phyloP scores from a whole-genome alignment of 208 protist genomes.

The Crithidia expoeki region DNA sequence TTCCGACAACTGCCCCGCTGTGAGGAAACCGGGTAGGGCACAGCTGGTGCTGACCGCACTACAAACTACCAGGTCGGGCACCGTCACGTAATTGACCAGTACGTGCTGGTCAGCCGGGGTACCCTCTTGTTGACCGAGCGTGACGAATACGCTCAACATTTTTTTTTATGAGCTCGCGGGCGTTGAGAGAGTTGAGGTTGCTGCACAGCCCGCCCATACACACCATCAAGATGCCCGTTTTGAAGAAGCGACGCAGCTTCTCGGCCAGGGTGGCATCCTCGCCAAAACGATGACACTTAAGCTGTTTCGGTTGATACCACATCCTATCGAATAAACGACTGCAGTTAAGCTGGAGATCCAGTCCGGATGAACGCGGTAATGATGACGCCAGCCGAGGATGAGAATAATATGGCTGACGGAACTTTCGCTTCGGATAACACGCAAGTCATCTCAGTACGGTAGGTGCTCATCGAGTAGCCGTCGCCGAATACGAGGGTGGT shows the following conservation, averaged over 20 bases:
- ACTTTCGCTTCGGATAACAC: constrained; percentile 63
- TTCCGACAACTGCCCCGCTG: constrained; percentile 68
- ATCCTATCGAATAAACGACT: constrained; percentile 40
- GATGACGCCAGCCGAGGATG: constrained; percentile 76
- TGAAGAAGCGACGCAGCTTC: constrained; percentile 71
- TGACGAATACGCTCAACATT: constrained; percentile 88
- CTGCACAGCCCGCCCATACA: constrained; percentile 72
- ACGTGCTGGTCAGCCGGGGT: constrained; percentile 49
- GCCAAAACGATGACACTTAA: constrained; percentile 62
- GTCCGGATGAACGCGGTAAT: constrained; percentile 75
- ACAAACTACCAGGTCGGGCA: constrained; percentile 83
- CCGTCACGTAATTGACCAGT: constrained; percentile 85
- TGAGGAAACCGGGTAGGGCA: constrained; percentile 68
- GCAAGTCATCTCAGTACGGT: constrained; percentile 75
- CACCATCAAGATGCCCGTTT: constrained; percentile 75
- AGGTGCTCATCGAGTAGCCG: constrained; percentile 75
- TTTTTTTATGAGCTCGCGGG: constrained; percentile 72
- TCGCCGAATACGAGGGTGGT: constrained; percentile 83
- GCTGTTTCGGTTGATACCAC: constrained; percentile 51
- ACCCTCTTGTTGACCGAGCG: constrained; percentile 47
- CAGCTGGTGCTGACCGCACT: constrained; percentile 75
- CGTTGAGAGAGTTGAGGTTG: constrained; percentile 88
- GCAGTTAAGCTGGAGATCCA: constrained; percentile 50
- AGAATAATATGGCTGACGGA: constrained; percentile 78
- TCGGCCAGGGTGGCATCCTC: constrained; percentile 33